Evolutionary conservation across 2,329 filamentous ascomycete species (phyloP).

Genomic region (Microcera coccophila): DNA sequence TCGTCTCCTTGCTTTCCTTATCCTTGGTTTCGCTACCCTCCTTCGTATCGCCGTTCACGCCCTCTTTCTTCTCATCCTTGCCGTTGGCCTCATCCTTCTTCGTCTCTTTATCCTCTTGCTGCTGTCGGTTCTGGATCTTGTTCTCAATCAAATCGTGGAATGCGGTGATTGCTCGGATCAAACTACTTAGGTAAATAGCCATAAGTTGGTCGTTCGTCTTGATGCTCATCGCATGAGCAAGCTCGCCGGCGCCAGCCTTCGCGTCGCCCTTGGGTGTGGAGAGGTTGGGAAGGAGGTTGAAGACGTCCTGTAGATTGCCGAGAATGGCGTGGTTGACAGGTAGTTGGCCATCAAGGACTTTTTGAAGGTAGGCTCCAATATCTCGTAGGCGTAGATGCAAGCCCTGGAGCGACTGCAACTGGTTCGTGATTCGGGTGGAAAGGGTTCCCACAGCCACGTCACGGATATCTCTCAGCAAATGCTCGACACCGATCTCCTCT

Average conservation of each 20-base stretch:
- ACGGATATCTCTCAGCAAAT: conserved; percentile 93
- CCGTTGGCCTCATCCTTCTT: conserved; percentile 68
- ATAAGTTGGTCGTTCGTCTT: conserved; percentile 99
- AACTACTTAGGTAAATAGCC: conserved; percentile 93
- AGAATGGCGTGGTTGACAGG: conserved; percentile 97
- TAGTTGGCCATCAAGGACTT: conserved; percentile 87
- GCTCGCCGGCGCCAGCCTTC: conserved; percentile 69
- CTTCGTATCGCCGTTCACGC: conserved; percentile 45
- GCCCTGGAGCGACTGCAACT: conserved; percentile 94
- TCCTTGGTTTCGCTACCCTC: conserved; percentile 47
- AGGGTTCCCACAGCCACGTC: conserved; percentile 96
- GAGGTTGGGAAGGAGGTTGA: conserved; percentile 95
- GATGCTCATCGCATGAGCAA: conserved; percentile 94
- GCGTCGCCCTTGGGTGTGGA: conserved; percentile 72
- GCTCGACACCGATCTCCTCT: conserved; percentile 97
- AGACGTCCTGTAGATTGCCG: conserved; percentile 97
- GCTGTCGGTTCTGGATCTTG: conserved; percentile 98
- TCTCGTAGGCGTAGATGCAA: conserved; percentile 91
- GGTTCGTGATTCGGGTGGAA: conserved; percentile 93
- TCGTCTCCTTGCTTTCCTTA: conserved; percentile 53
- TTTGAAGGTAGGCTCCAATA: conserved; percentile 92
- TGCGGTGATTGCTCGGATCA: conserved; percentile 91
- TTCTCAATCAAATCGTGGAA: conserved; percentile 99
- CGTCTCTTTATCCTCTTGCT: conserved; percentile 90
- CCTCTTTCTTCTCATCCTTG: conserved; percentile 58